A percentile compares a stretch with the other conserved stretches of the same genome.
These are phyloP conservation scores for Biscutella laevigata DNA, from an alignment of 441 rosid species.

Conservation along the genomic window DNA sequence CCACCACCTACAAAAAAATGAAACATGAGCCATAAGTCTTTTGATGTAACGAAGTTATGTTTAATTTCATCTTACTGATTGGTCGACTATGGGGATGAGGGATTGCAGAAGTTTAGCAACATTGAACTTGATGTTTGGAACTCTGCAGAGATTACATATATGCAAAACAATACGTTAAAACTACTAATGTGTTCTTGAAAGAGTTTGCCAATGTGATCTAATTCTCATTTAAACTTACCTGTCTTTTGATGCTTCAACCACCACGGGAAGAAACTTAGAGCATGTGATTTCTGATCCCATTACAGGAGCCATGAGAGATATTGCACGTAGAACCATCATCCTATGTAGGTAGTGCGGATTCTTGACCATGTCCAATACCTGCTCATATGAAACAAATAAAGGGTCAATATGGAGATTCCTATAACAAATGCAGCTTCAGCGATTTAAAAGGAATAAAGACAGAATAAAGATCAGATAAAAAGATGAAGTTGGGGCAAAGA, in stretches of 20 bases:
- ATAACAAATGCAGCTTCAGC: background rate
- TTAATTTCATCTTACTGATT: constrained; percentile 50
- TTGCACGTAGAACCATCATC: constrained; percentile 87
- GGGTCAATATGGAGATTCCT: background rate
- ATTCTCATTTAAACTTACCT: constrained; percentile 34
- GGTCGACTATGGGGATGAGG: constrained; percentile 88
- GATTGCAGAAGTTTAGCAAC: constrained; percentile 95
- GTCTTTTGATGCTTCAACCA: constrained; percentile 77
- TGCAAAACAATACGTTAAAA: constrained; percentile 4
- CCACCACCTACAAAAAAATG: constrained; percentile 71
- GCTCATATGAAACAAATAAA: constrained; percentile 3
- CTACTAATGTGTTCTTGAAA: background rate
- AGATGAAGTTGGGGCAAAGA: background rate
- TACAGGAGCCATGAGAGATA: constrained; percentile 90
- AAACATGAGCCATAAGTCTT: no score
- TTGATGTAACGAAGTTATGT: background rate
- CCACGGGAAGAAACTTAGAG: constrained; percentile 75
- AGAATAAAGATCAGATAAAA: background rate
- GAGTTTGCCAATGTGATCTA: background rate
- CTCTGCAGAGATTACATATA: constrained; percentile 38
- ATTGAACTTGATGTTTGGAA: constrained; percentile 91
- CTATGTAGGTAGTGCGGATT: constrained; percentile 87
- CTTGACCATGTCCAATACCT: constrained; percentile 85
- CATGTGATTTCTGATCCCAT: constrained; percentile 91
- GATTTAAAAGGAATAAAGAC: background rate